A percentile compares a stretch with the other conserved stretches of the same genome.
Evolutionary conservation across 1,284 basidiomycete species (phyloP).

Genomic region (Vanrija pseudolonga): DNA sequence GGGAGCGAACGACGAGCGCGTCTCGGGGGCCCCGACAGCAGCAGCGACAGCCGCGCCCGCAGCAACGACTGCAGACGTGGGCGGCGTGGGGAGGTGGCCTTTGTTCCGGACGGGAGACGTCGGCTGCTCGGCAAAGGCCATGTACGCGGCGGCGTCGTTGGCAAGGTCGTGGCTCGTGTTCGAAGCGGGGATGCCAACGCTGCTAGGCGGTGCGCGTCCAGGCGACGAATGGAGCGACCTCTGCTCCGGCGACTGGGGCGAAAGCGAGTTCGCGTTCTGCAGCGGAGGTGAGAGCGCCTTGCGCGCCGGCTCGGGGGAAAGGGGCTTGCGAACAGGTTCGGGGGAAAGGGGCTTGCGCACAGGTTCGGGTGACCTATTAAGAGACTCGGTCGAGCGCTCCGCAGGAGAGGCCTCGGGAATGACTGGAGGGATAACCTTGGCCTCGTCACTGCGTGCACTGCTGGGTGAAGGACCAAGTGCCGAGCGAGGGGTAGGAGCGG

Average conservation of each 20-base stretch:
- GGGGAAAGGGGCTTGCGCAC: not conserved
- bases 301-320: not conserved
- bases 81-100: not conserved
- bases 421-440: too few species aligned
- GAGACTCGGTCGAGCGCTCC: too few species aligned
- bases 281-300: not conserved
- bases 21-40: constrained; percentile 30
- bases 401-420: too few species aligned
- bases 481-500: not conserved
- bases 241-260: not conserved
- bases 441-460: too few species aligned
- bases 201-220: too few species aligned
- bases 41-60: constrained; percentile 3
- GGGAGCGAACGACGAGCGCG: constrained; percentile 76
- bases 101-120: constrained; percentile 10
- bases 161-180: constrained; percentile 19
- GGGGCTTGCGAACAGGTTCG: not conserved
- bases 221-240: too few species aligned
- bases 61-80: not conserved
- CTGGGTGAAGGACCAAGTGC: too few species aligned
- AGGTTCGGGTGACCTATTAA: too few species aligned
- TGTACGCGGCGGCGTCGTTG: constrained; percentile 37
- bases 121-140: constrained; percentile 39
- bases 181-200: too few species aligned
- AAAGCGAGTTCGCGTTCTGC: not conserved